A percentile compares a stretch with the other conserved stretches of the same genome.
Evolutionary conservation across 306 rosid genomes (phyloP).

Genomic region (Mimosa bimucronata): DNA sequence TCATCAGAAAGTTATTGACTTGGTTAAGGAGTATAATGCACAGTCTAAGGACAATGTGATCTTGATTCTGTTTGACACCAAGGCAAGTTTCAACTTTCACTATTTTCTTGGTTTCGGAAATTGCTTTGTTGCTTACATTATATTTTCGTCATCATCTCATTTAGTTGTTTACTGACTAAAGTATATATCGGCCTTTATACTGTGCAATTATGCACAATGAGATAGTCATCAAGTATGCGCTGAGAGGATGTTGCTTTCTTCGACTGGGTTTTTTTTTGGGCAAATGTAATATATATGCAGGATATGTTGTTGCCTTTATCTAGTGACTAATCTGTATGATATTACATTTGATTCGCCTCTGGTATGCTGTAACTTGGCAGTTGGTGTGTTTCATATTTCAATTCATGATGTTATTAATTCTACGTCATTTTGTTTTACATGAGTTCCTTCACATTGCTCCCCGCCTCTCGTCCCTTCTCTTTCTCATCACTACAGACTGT

Average conservation of each 20-base stretch:
- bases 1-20: conserved; percentile 92
- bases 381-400: background rate
- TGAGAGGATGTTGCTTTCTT: background rate
- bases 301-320: background rate
- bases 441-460: too few relatives aligned
- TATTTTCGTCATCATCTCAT: background rate
- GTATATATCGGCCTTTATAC: background rate
- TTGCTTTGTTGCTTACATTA: conserved; percentile 4
- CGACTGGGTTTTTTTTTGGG: background rate
- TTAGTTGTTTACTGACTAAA: conserved; percentile 5
- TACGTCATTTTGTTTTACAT: too few relatives aligned
- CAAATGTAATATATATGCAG: background rate
- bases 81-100: conserved; percentile 46
- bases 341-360: background rate
- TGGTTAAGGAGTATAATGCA: conserved; percentile 91
- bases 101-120: background rate
- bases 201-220: background rate
- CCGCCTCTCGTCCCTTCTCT: too few relatives aligned
- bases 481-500: too few relatives aligned
- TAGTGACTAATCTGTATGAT: background rate
- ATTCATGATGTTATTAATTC: background rate
- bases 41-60: conserved; percentile 74
- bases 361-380: background rate
- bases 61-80: conserved; percentile 95
- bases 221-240: background rate